These are phyloP conservation scores for Cyberlindnera saturnus DNA, from an alignment of 805 yeast species.

Conservation along the genomic window DNA sequence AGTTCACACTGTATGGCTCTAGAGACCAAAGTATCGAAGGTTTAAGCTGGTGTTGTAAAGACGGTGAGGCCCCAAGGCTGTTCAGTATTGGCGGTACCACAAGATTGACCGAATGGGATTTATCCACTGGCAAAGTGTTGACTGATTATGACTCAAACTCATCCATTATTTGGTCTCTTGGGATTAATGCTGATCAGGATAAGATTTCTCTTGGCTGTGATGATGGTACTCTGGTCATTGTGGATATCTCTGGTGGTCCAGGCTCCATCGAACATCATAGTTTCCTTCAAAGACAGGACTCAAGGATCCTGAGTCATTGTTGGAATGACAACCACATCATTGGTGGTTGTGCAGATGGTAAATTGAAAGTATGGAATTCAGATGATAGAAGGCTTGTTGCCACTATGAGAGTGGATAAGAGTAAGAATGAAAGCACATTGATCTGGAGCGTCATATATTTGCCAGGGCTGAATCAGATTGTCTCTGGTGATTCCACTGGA, in stretches of 20 bases:
- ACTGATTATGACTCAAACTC: constrained; percentile 83
- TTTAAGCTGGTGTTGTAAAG: constrained; percentile 63
- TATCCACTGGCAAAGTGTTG: constrained; percentile 63
- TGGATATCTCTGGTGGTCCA: constrained; percentile 82
- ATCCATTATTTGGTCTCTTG: constrained; percentile 89
- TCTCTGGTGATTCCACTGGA: constrained; percentile 97
- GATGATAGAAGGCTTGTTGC: constrained; percentile 50
- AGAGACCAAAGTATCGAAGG: constrained; percentile 85
- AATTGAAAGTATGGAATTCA: constrained; percentile 75
- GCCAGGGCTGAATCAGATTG: constrained; percentile 62
- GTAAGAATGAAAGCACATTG: constrained; percentile 77
- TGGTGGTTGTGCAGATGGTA: constrained; percentile 96
- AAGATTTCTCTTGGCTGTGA: constrained; percentile 90
- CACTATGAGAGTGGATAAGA: constrained; percentile 88
- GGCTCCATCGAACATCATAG: constrained; percentile 73
- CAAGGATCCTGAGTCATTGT: constrained; percentile 70
- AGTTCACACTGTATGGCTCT: constrained; percentile 68
- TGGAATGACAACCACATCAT: constrained; percentile 69
- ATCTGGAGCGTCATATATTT: constrained; percentile 82
- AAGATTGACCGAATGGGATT: constrained; percentile 86
- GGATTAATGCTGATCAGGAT: constrained; percentile 53
- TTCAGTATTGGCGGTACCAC: constrained; percentile 96
- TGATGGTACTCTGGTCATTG: constrained; percentile 81
- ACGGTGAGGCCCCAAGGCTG: constrained; percentile 54
- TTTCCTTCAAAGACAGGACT: constrained; percentile 76